These are phyloP conservation scores for Pseudozyma sp. DNA, from an alignment of 1,284 basidiomycete genomes.

Conservation along the genomic window DNA sequence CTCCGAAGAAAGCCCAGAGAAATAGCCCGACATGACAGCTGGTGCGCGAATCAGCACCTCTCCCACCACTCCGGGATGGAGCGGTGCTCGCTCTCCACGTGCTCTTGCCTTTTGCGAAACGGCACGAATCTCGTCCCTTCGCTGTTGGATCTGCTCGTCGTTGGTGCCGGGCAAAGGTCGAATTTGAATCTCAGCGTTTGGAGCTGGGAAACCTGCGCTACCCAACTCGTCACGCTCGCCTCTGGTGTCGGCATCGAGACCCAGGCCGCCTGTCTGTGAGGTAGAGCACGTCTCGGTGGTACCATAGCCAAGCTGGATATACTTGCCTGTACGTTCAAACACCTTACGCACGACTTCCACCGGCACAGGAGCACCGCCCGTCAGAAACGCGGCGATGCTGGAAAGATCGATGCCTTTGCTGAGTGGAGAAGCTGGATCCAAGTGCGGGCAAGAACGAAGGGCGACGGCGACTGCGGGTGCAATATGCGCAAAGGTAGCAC, in stretches of 20 bases:
- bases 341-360: conserved; percentile 68
- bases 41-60: conserved; percentile 50
- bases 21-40: conserved; percentile 57
- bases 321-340: conserved; percentile 67
- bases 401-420: conserved; percentile 64
- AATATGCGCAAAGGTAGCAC: conserved; percentile 69
- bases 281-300: conserved; percentile 55
- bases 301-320: conserved; percentile 65
- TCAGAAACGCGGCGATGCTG: conserved; percentile 66
- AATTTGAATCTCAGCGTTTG: conserved; percentile 44
- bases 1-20: conserved; percentile 52
- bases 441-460: conserved; percentile 67
- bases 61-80: conserved; percentile 45
- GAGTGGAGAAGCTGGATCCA: conserved; percentile 25
- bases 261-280: conserved; percentile 30
- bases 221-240: conserved; percentile 46
- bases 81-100: conserved; percentile 39
- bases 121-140: conserved; percentile 30
- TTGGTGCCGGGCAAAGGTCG: conserved; percentile 31
- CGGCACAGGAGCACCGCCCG: conserved; percentile 69
- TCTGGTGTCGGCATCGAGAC: conserved; percentile 28
- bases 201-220: conserved; percentile 32
- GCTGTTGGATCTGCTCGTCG: conserved; percentile 27
- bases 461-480: conserved; percentile 70
- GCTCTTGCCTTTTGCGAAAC: conserved; percentile 31